These are phyloP conservation scores for Trichoderma breve DNA, from an alignment of 2,329 filamentous ascomycete species.

Conservation along the genomic window DNA sequence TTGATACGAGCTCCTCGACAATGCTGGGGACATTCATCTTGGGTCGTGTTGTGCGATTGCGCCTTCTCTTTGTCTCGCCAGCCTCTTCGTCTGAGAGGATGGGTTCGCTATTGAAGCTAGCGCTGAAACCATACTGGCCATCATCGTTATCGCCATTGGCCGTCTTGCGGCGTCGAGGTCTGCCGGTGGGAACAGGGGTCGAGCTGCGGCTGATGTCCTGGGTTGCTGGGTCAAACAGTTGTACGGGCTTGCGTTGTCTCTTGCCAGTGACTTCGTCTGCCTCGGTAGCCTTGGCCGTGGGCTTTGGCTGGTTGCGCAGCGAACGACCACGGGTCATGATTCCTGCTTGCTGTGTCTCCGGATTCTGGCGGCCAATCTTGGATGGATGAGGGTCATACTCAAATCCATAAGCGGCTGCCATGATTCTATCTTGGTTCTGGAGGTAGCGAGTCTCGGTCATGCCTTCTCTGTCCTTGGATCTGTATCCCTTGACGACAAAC, in stretches of 20 bases:
- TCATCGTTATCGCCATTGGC: slow-evolving; percentile 33
- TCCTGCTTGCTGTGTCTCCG: slow-evolving; percentile 51
- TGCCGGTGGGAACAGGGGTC: slow-evolving; percentile 43
- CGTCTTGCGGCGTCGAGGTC: slow-evolving; percentile 35
- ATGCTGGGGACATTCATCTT: slow-evolving; percentile 28
- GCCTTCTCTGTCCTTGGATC: slow-evolving; percentile 44
- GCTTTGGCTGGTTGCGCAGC: slow-evolving; percentile 56
- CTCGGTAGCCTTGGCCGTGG: slow-evolving; percentile 59
- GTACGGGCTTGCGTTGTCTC: slow-evolving; percentile 52
- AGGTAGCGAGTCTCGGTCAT: slow-evolving; percentile 46
- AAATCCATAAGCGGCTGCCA: slow-evolving; percentile 60
- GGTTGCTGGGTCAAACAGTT: slow-evolving; percentile 50
- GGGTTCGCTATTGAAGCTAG: slow-evolving; percentile 36
- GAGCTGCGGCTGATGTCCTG: slow-evolving; percentile 52
- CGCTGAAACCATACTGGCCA: slow-evolving; percentile 27
- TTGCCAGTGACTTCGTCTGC: slow-evolving; percentile 52
- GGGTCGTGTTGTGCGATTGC: slow-evolving; percentile 32
- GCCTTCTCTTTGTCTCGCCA: slow-evolving; percentile 28
- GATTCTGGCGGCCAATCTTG: slow-evolving; percentile 59
- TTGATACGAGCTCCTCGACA: slow-evolving; percentile 27
- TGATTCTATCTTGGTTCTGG: slow-evolving; percentile 55
- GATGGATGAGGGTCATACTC: slow-evolving; percentile 58
- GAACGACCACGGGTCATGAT: slow-evolving; percentile 52
- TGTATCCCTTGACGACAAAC: slow-evolving; percentile 54
- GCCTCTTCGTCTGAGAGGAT: slow-evolving; percentile 33